A percentile compares a stretch with the other conserved stretches of the same genome.
Evolutionary conservation across 352 stramenopile species (phyloP).

Genomic region (Globisporangium echinulatum): DNA sequence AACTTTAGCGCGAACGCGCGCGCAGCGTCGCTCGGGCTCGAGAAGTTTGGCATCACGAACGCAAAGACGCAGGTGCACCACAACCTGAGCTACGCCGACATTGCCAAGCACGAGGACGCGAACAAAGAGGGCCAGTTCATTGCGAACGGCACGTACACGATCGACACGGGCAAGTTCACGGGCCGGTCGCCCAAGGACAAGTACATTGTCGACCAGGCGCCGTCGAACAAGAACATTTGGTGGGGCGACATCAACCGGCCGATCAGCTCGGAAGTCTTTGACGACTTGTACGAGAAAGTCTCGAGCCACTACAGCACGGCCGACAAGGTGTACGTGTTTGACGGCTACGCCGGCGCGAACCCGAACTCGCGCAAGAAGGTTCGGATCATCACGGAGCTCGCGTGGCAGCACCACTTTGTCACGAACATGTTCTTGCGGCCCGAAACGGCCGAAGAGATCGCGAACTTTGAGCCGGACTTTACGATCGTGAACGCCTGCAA

Average conservation of each 20-base stretch:
- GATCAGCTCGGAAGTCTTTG: constrained; percentile 91
- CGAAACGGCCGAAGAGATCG: constrained; percentile 77
- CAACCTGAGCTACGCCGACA: constrained; percentile 95
- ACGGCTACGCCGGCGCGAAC: constrained; percentile 94
- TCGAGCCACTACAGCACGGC: constrained; percentile 89
- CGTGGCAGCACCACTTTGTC: constrained; percentile 98
- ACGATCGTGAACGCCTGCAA: constrained; percentile 98
- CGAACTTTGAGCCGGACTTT: constrained; percentile 95
- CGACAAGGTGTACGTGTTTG: constrained; percentile 95
- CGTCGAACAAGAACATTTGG: constrained; percentile 93
- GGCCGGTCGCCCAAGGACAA: constrained; percentile 98
- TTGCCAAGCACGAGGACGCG: constrained; percentile 91
- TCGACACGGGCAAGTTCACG: constrained; percentile 98
- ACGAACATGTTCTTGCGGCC: constrained; percentile 96
- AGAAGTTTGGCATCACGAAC: constrained; percentile 89
- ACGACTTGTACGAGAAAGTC: constrained; percentile 94
- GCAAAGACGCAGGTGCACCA: constrained; percentile 89
- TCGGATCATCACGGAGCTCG: constrained; percentile 96
- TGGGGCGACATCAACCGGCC: constrained; percentile 97
- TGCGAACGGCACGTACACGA: constrained; percentile 92
- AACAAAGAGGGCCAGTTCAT: constrained; percentile 92
- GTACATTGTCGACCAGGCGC: constrained; percentile 94
- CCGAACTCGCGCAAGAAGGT: constrained; percentile 91
- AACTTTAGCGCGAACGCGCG: constrained; percentile 40
- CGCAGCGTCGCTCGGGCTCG: constrained; percentile 56